Base-by-base conservation (phyloP, 2,329 filamentous ascomycete species). In the Fusarium heterosporum region DNA sequence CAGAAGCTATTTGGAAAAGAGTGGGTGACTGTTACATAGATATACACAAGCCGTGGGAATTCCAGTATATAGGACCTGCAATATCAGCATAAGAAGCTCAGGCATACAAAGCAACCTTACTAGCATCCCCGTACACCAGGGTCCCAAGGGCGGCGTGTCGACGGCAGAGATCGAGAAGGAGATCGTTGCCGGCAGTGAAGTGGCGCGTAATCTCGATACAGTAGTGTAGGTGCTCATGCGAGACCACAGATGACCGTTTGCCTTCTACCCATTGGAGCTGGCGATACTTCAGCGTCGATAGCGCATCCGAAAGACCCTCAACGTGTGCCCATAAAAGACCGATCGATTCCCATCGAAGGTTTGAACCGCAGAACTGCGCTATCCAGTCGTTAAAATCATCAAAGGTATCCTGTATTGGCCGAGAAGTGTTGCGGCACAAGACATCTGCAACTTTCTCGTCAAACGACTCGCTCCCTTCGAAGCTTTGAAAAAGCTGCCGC, bases 331-430 rank as follows among this genome's bases (percentile, higher is more conserved):
- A 83, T 1, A 82, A 59, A 5, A 82, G 55, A 0, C 80, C 81
- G 7, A 84, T 51, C 0, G 79, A 76, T 56, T 84, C 81, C 82
- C 81, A 84, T 12, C 82, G 73, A 26, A 81, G 63, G 9, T 78
- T 77, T 0, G 63, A 65, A 0, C 80, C 81, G 1, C 72, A 74
- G 53, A 83, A 80, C 43, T 82, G 78, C 1, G 66, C 69, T 2
- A 78, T 66, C 80, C 80, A 83, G 16, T 68, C 68, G 12, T 77
- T 61, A 0, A 78, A 64, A 17, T 74, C 72, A 1, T 71, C 60
- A 13, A 78, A 73, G 1, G 78, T 71, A 19, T 82, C 79, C 0
- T 60, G 63, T 17, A 82, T 75, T 0, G 77, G 75, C 17, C 70
- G 76, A 6, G 74, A 64, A 0, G 79, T 81, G 50, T 83, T 83